Base-by-base conservation (phyloP, 1,139 yeast species). In the Lodderomyces pseudojiufengensis region DNA sequence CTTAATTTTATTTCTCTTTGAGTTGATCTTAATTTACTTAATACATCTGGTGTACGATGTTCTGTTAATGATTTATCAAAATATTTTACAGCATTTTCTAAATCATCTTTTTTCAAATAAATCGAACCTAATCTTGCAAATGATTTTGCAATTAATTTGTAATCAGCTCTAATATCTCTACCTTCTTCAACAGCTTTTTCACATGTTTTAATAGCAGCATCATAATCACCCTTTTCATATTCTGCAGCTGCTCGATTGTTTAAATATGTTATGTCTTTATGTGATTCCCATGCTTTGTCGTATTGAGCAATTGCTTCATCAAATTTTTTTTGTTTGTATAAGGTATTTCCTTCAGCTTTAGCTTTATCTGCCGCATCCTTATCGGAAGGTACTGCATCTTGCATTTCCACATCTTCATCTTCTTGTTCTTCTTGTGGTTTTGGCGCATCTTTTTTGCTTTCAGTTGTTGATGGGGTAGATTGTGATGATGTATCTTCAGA, bases 201-300 rank as follows among this genome's bases (percentile, higher is more conserved):
- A 62, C 97, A 84, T 5, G 97, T 86, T 40, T 72, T 64, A 47
- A 92, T 84, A 27, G 96, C 90, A 11, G 80, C 65, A 40, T 87
- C 95, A 52, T 77, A 86, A 53, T 88, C 97, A 41, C 95, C 96
- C 62, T 90, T 88, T 65, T 94, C 99, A 53, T 65, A 92, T 62
- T 92, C 96, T 21, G 98, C 98, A 38, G 99, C 98, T 25, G 98
- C 94, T 55, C 95, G 80, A 72, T 94, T 94, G 70, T 92, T 94
- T 57, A 94, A 73, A 61, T 84, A 94, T 1, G 98, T 92, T 53
- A 92, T 86, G 55, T 94, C 98, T 55, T 81, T 75, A 64, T 72
- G 66, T 23, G 80, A 60, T 31, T 81, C 84, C 86, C 92, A 94
- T 2, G 99, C 99, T 54, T 80, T 74, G 54, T 84, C 72, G 66